Conservation (phyloP, 179 eudicot genomes). For the Vitellaria paradoxa region DNA sequence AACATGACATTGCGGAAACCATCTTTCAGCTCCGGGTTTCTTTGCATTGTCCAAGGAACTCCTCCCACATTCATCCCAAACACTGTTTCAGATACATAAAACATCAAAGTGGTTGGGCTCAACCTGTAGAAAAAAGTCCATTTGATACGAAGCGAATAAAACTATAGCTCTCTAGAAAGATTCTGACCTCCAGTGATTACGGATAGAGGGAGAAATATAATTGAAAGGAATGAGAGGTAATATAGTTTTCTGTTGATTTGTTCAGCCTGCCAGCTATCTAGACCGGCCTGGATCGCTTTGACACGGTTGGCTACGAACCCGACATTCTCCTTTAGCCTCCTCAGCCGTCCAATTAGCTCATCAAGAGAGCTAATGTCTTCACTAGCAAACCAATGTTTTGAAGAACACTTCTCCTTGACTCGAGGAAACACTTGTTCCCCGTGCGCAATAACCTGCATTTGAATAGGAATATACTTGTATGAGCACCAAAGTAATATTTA, state of each 20-base stretch:
- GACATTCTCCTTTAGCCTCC: conserved; percentile 90
- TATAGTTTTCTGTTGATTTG: conserved; percentile 86
- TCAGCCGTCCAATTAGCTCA: conserved; percentile 73
- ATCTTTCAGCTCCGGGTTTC: conserved; percentile 51
- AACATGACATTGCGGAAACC: conserved; percentile 81
- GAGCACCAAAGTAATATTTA: too few species aligned
- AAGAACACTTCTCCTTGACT: conserved; percentile 77
- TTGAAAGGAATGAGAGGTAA: conserved; percentile 86
- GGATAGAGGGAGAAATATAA: conserved; percentile 85
- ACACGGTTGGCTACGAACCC: conserved; percentile 93
- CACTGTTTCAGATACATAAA: conserved; percentile 36
- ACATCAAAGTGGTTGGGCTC: background rate
- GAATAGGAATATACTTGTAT: too few species aligned
- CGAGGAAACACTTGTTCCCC: conserved; percentile 97
- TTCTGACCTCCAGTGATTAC: conserved; percentile 82
- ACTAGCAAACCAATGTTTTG: conserved; percentile 69
- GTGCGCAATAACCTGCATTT: conserved; percentile 70
- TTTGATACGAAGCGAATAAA: background rate
- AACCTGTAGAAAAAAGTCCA: too few species aligned
- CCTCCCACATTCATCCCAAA: conserved; percentile 99
- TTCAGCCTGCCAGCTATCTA: conserved; percentile 97
- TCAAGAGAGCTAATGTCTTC: conserved; percentile 74
- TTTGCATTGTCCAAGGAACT: conserved; percentile 91
- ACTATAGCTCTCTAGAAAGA: background rate
- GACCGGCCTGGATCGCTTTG: conserved; percentile 89